Evolutionary conservation across 495 filamentous ascomycete genomes (phyloP).

Genomic region (Halenospora varia): DNA sequence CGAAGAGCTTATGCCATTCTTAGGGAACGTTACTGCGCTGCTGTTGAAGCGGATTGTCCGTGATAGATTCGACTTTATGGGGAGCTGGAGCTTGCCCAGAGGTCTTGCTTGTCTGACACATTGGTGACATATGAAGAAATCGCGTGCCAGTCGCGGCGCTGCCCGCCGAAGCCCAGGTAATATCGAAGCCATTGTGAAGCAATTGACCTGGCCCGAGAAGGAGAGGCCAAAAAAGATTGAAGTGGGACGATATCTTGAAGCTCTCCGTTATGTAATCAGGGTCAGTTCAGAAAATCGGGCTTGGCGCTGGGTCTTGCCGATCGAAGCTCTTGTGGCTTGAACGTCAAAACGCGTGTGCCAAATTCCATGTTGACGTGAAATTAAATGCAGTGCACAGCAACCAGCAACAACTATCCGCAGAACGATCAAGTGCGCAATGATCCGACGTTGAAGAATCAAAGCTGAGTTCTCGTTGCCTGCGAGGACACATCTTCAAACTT

Average conservation of each 20-base stretch:
- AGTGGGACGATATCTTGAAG: slow-evolving; percentile 7
- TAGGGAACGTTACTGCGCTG: slow-evolving; percentile 6
- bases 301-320: neutral
- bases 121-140: slow-evolving; percentile 60
- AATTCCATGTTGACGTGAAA: too few relatives aligned
- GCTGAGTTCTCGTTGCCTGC: neutral
- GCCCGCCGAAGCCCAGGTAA: slow-evolving; percentile 48
- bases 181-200: slow-evolving; percentile 38
- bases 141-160: slow-evolving; percentile 47
- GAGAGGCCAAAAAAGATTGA: neutral
- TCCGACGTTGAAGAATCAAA: neutral
- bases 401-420: too few relatives aligned
- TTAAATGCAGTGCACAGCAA: too few relatives aligned
- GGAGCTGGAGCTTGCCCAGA: slow-evolving; percentile 30
- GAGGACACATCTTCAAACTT: neutral
- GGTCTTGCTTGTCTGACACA: slow-evolving; percentile 41
- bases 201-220: neutral
- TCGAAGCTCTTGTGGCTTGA: neutral
- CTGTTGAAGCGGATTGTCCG: slow-evolving; percentile 24
- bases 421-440: too few relatives aligned
- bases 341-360: neutral
- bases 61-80: slow-evolving; percentile 18
- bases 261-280: neutral
- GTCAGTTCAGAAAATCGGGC: neutral
- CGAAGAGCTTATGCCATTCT: slow-evolving; percentile 5